Evolutionary conservation across 2,329 filamentous ascomycete genomes (phyloP).

Genomic region (Zymoseptoria brevis): DNA sequence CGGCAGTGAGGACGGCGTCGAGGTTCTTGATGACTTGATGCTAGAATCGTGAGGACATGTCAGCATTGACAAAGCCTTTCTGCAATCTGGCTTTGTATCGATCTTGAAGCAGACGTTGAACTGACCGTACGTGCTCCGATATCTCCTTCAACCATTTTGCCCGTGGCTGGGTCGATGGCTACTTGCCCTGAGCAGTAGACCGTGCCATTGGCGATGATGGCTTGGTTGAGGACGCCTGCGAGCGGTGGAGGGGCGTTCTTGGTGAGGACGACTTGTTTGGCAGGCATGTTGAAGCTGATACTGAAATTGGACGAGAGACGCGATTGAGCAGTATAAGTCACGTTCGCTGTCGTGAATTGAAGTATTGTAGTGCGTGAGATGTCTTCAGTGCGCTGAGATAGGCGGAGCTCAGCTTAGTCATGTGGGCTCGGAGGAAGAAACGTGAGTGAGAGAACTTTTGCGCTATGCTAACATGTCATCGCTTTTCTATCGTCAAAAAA

Average conservation of each 20-base stretch:
- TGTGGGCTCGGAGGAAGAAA: background rate
- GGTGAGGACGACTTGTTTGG: conserved; percentile 22
- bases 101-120: background rate
- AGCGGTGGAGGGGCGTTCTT: conserved; percentile 22
- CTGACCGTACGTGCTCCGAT: conserved; percentile 48
- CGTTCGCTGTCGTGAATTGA: background rate
- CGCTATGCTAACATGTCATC: background rate
- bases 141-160: conserved; percentile 48
- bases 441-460: background rate
- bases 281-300: conserved; percentile 10
- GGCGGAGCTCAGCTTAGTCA: background rate
- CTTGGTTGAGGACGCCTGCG: conserved; percentile 27
- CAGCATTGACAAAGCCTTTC: background rate
- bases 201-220: conserved; percentile 47
- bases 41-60: conserved; percentile 11
- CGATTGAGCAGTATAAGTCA: background rate
- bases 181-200: conserved; percentile 64
- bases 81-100: background rate
- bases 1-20: conserved; percentile 50
- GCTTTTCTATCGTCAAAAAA: too few species aligned
- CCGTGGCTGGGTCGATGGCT: conserved; percentile 49
- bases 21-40: conserved; percentile 55
- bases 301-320: background rate
- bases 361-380: background rate
- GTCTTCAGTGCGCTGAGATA: background rate